These are phyloP conservation scores for Earliella scabrosa DNA, from an alignment of 1,284 basidiomycete genomes.

Conservation along the genomic window DNA sequence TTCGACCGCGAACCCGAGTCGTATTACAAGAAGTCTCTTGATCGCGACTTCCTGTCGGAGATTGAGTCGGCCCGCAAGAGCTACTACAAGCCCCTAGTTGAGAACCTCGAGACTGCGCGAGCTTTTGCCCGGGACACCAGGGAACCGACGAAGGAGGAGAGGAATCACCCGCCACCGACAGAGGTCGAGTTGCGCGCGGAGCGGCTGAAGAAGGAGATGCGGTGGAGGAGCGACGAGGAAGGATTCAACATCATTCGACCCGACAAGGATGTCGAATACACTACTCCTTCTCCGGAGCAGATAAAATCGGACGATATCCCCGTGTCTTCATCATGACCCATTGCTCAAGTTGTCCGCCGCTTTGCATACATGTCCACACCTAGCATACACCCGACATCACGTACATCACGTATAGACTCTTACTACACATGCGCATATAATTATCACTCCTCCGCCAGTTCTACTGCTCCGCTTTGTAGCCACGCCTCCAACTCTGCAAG, in stretches of 20 bases:
- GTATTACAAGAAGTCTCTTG: conserved; percentile 71
- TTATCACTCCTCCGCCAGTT: conserved; percentile 34
- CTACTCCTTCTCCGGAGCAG: conserved; percentile 38
- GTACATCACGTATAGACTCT: conserved; percentile 17
- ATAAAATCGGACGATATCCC: background rate
- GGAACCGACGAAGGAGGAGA: conserved; percentile 88
- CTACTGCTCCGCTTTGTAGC: conserved; percentile 48
- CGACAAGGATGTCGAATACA: conserved; percentile 61
- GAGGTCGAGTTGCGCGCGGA: conserved; percentile 88
- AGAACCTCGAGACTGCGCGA: conserved; percentile 76
- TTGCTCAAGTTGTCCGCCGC: too few species aligned
- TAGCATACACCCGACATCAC: conserved; percentile 11
- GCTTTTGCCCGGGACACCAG: conserved; percentile 77
- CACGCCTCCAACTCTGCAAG: conserved; percentile 53
- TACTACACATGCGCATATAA: conserved; percentile 11
- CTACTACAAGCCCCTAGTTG: conserved; percentile 80
- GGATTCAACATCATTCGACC: conserved; percentile 82
- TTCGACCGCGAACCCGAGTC: conserved; percentile 74
- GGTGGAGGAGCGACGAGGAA: conserved; percentile 78
- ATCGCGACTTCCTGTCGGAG: conserved; percentile 58
- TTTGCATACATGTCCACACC: conserved; percentile 2
- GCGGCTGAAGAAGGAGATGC: conserved; percentile 83
- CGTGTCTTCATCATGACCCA: conserved; percentile 4
- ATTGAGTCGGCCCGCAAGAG: conserved; percentile 72
- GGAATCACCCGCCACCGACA: conserved; percentile 80